Conservation (phyloP, 208 protist species). For the Trichomonas gallinae region DNA sequence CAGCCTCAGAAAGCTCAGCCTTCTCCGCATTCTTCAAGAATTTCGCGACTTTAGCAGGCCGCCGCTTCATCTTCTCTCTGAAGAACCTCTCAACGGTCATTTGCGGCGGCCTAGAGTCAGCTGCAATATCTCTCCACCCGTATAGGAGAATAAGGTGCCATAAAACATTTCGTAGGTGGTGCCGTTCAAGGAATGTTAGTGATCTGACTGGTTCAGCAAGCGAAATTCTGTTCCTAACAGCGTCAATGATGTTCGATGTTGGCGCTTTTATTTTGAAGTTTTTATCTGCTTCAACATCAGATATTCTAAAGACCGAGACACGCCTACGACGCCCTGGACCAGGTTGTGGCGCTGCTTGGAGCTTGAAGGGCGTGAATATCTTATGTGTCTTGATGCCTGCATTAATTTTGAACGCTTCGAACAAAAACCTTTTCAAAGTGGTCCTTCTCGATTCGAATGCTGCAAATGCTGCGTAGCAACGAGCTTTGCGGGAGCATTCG, state of each 20-base stretch:
- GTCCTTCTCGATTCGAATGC: not conserved
- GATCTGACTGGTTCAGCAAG: not conserved
- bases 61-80: not conserved
- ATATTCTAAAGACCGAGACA: not conserved
- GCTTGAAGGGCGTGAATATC: not conserved
- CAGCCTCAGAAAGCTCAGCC: not conserved
- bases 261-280: not conserved
- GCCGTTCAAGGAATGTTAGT: not conserved
- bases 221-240: not conserved
- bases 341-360: not conserved
- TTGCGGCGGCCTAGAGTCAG: not conserved
- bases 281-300: no score
- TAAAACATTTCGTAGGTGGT: not conserved
- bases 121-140: not conserved
- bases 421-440: not conserved
- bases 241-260: not conserved
- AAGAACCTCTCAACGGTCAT: not conserved
- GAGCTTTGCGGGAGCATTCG: not conserved
- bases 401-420: not conserved
- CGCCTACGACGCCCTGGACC: no score
- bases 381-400: not conserved
- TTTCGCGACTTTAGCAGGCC: not conserved
- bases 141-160: not conserved
- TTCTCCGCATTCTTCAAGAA: not conserved
- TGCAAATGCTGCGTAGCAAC: not conserved